phyloP scores from a whole-genome alignment of 1,284 basidiomycete genomes.

The Ustilago crameri region DNA sequence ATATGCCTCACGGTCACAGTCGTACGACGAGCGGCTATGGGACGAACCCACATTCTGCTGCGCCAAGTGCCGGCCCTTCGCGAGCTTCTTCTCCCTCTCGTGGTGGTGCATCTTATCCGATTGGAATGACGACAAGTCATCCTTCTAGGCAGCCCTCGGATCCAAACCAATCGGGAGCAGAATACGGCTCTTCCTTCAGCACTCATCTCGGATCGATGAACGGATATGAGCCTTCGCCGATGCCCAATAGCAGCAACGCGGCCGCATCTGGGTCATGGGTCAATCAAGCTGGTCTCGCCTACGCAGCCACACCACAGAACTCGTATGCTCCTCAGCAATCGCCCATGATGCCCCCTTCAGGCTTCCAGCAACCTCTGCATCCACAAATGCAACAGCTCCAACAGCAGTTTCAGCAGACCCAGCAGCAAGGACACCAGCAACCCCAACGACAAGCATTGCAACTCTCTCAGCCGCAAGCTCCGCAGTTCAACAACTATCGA shows the following conservation, averaged over 20 bases:
- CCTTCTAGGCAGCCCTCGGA: constrained; percentile 10
- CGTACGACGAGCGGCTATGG: constrained; percentile 38
- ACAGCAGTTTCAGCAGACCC: background rate
- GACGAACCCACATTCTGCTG: constrained; percentile 44
- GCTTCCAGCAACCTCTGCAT: constrained; percentile 10
- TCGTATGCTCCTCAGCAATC: constrained; percentile 21
- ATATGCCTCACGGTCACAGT: constrained; percentile 16
- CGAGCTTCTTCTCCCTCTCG: constrained; percentile 43
- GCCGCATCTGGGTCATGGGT: constrained; percentile 24
- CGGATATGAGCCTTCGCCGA: constrained; percentile 10
- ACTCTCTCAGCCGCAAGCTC: constrained; percentile 21
- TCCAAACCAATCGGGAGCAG: constrained; percentile 8
- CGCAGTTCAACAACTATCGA: constrained; percentile 41
- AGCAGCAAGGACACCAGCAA: constrained; percentile 11
- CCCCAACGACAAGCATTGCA: constrained; percentile 19
- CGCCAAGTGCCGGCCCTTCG: constrained; percentile 45
- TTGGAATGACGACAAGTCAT: constrained; percentile 12
- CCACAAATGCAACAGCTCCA: constrained; percentile 14
- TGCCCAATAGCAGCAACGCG: background rate
- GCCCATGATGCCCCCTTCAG: constrained; percentile 14
- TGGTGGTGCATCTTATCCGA: constrained; percentile 13
- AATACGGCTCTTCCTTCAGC: constrained; percentile 29
- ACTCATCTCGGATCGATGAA: constrained; percentile 18
- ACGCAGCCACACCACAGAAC: constrained; percentile 15
- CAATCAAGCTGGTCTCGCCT: constrained; percentile 14